Evolutionary conservation across 441 rosid genomes (phyloP), one percentile per base, ranked within the genome.

Genomic region (Populus hybrid): DNA sequence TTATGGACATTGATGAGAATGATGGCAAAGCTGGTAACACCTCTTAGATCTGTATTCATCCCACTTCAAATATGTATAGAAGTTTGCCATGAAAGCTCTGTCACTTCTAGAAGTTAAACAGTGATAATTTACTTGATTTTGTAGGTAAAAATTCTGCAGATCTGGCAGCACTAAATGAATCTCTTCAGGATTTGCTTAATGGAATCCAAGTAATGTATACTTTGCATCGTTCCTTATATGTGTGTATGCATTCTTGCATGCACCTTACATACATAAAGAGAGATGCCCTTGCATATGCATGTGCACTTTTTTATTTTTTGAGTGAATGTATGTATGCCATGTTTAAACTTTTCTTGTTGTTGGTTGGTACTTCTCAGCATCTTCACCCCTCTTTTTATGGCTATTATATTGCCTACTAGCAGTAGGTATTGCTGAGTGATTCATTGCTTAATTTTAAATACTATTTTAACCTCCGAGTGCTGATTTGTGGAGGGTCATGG

Each of bases 161-260:
- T 73, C 76, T 83, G 72, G 75, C 81, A 20, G 86, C 97, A 73
- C 81, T 97, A 76, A 97, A 97, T 87, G 95, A 93, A 80, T 90
- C 97, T 83, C 98, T 97, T 77, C 99, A 92, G 88, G 98, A 94
- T 83, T 86, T 97, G 86, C 99, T 97, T 40, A 94, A 94, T 78
- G 99, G 99, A 79, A 94, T 94, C 82, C 99, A 97, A 85, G 99
- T 94, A 83, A 86, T 77, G 32, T 70, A 74, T 59, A 63, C 72
- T 11, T 30, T 79, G 16, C 68, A 20, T 72, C 71, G 42, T 53
- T 67, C 36, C 57, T 24, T 71, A 9, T 42, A 28, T 23, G 10
- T 23, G 6, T 65, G 38, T 26, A 18, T 66, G 24, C 67, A 4
- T 23, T 32, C 64, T 59, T 9, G 28, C 66, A 61, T 61, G 66